Evolutionary conservation across 257 asterid genomes (phyloP).

Genomic region (Avicennia marina): DNA sequence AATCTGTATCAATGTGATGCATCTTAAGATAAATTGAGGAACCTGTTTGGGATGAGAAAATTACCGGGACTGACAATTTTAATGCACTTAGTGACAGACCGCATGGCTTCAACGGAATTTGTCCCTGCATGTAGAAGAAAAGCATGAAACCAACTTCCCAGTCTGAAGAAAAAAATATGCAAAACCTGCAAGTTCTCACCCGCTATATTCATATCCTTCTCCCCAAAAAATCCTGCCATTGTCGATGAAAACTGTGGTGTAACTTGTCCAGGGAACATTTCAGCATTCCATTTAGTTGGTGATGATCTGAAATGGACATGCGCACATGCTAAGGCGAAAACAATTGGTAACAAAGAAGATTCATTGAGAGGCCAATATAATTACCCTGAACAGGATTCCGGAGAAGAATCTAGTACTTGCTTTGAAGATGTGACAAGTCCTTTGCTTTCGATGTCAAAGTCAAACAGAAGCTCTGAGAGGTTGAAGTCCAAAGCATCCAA

Average conservation of each 20-base stretch:
- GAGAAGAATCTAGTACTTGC: constrained; percentile 43
- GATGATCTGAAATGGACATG: constrained; percentile 48
- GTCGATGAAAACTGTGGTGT: constrained; percentile 47
- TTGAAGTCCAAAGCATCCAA: constrained; percentile 59
- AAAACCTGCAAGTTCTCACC: constrained; percentile 34
- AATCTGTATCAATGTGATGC: constrained; percentile 8
- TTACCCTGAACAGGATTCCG: constrained; percentile 40
- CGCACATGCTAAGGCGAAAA: not conserved
- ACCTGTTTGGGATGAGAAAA: not conserved
- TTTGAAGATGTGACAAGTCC: constrained; percentile 26
- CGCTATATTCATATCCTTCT: constrained; percentile 35
- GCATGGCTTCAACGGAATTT: constrained; percentile 57
- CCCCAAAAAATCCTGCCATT: constrained; percentile 42
- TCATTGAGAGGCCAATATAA: constrained; percentile 3
- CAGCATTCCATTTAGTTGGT: constrained; percentile 27
- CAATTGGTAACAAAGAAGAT: not conserved
- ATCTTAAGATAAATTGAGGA: not conserved
- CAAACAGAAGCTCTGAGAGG: constrained; percentile 43
- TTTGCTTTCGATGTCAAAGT: constrained; percentile 38
- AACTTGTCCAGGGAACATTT: constrained; percentile 32
- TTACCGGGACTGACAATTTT: constrained; percentile 83
- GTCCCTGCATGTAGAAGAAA: constrained; percentile 36
- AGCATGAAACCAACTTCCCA: not conserved
- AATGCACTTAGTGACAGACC: constrained; percentile 68
- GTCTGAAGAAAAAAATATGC: no score